These are phyloP conservation scores for Exophiala sp. DNA, from an alignment of 2,329 filamentous ascomycete genomes.

Conservation along the genomic window DNA sequence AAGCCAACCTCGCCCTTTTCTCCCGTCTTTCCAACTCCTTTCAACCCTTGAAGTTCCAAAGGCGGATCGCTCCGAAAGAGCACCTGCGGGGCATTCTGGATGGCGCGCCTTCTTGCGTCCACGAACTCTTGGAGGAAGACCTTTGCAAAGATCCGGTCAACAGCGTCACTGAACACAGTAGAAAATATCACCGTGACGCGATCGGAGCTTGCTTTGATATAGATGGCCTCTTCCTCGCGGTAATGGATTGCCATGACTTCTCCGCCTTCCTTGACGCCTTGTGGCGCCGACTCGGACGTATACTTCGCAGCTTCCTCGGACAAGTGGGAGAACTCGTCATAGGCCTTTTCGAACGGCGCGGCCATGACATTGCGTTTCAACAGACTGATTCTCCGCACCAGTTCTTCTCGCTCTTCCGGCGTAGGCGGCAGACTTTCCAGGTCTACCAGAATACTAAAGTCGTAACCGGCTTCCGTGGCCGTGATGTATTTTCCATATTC, in stretches of 20 bases:
- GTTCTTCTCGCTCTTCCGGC: conserved; percentile 77
- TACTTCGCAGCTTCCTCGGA: conserved; percentile 86
- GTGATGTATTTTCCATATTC: conserved; percentile 94
- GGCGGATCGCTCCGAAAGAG: conserved; percentile 93
- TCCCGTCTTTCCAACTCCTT: conserved; percentile 68
- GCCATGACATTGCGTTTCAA: conserved; percentile 99
- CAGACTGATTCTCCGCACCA: conserved; percentile 80
- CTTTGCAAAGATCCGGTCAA: conserved; percentile 93
- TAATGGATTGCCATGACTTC: conserved; percentile 96
- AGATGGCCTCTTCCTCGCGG: conserved; percentile 97
- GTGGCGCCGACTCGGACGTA: conserved; percentile 86
- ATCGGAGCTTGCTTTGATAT: conserved; percentile 95
- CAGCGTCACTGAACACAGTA: conserved; percentile 96
- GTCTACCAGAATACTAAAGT: conserved; percentile 90
- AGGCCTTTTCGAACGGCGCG: conserved; percentile 94
- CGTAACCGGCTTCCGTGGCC: conserved; percentile 79
- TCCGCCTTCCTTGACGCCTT: conserved; percentile 81
- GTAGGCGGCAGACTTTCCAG: conserved; percentile 77
- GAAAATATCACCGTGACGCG: conserved; percentile 98
- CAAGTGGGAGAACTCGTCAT: conserved; percentile 81
- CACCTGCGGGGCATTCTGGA: conserved; percentile 97
- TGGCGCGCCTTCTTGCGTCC: conserved; percentile 85
- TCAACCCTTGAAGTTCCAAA: conserved; percentile 79
- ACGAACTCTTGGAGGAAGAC: conserved; percentile 99
- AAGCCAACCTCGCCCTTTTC: conserved; percentile 82